Evolutionary conservation across 306 rosid species (phyloP), one percentile per base, ranked within the genome.

Genomic region (Ceratonia siliqua): DNA sequence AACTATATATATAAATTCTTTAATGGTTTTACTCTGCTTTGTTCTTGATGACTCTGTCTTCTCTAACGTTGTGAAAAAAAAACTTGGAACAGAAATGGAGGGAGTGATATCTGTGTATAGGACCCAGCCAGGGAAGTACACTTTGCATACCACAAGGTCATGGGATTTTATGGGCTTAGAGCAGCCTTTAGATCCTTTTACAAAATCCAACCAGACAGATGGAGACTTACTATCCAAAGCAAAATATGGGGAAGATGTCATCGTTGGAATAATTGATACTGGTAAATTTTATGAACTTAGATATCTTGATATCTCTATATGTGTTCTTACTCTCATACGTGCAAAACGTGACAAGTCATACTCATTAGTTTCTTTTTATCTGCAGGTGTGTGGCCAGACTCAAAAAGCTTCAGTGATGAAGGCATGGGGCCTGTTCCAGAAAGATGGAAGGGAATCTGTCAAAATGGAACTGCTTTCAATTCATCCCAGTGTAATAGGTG

Each of bases 381-480:
- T 59, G 75, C 79, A 91, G 97, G 97, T 58, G 87, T 91, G 54
- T 89, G 94, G 97, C 97, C 90, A 68, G 92, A 91, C 18, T 91
- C 97, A 62, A 74, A 82, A 84, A 90, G 96, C 82, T 90, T 90
- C 76, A 84, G 77, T 27, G 96, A 87, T 72, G 84, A 78, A 82
- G 94, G 94, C 14, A 85, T 91, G 89, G 86, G 76, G 17, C 86
- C 94, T 27, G 36, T 91, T 78, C 97, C 92, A 36, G 68, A 80
- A 49, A 80, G 85, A 82, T 91, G 97, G 97, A 91, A 84, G 56
- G 97, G 94, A 85, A 79, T 87, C 71, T 89, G 97, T 54, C 78
- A 89, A 85, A 78, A 83, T 39, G 97, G 97, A 61, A 75, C 82
- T 25, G 88, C 71, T 55, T 91, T 89, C 64, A 50, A 38, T 61